A percentile compares a stretch with the other conserved stretches of the same genome.
Conservation (phyloP, 2,329 filamentous ascomycete genomes). For the Nemania serpens region DNA sequence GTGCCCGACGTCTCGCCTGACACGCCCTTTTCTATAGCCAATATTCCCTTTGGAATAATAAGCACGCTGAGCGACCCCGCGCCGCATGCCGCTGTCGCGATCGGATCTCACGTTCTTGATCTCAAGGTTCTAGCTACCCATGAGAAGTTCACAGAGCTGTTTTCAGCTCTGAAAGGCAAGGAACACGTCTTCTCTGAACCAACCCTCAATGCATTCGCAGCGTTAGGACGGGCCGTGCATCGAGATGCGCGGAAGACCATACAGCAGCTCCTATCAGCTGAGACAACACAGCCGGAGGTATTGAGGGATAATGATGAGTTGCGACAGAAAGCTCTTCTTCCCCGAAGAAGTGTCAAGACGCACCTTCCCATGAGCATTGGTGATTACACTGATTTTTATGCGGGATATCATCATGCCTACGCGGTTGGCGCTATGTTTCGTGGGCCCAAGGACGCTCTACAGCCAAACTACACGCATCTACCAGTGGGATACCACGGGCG, state of each 20-base stretch:
- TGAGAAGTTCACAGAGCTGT: slow-evolving; percentile 30
- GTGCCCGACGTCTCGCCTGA: slow-evolving; percentile 43
- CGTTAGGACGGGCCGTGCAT: slow-evolving; percentile 70
- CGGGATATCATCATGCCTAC: slow-evolving; percentile 77
- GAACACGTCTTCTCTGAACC: slow-evolving; percentile 65
- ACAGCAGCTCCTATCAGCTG: slow-evolving; percentile 66
- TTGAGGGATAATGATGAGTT: slow-evolving; percentile 65
- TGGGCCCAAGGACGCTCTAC: slow-evolving; percentile 71
- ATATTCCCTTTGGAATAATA: slow-evolving; percentile 85
- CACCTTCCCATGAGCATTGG: slow-evolving; percentile 79
- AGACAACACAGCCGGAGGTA: slow-evolving; percentile 63
- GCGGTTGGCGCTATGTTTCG: slow-evolving; percentile 71
- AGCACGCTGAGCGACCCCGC: slow-evolving; percentile 60
- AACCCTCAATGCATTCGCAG: slow-evolving; percentile 75
- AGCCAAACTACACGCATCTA: slow-evolving; percentile 81
- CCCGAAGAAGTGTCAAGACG: slow-evolving; percentile 61
- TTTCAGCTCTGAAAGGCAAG: slow-evolving; percentile 55
- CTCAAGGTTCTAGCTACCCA: slow-evolving; percentile 52
- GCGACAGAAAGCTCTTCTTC: slow-evolving; percentile 62
- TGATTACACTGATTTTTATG: slow-evolving; percentile 87
- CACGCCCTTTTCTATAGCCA: slow-evolving; percentile 71
- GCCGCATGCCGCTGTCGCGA: slow-evolving; percentile 70
- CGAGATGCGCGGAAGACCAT: slow-evolving; percentile 70
- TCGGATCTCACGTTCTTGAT: slow-evolving; percentile 74
- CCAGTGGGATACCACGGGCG: slow-evolving; percentile 84